Evolutionary conservation across 2,329 filamentous ascomycete genomes (phyloP).

Genomic region (Colletotrichum musicola): DNA sequence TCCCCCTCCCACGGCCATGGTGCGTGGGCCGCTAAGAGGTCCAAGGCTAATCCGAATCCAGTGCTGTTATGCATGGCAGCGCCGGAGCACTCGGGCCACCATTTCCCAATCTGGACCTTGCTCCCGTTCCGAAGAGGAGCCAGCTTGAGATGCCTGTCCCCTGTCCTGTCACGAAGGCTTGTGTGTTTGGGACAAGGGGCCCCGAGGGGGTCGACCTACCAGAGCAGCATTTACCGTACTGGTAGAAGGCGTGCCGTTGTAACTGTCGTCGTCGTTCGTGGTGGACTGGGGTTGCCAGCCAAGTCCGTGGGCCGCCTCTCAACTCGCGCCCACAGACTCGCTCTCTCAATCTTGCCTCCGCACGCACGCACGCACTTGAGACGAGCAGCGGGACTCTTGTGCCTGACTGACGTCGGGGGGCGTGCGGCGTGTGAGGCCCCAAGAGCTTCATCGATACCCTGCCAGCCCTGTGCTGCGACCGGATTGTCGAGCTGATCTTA

Average conservation of each 20-base stretch:
- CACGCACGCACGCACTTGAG: slow-evolving; percentile 52
- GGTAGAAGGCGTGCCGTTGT: background rate
- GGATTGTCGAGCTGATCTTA: slow-evolving; percentile 60
- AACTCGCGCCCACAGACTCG: slow-evolving; percentile 41
- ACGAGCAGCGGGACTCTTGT: slow-evolving; percentile 51
- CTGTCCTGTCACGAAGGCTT: slow-evolving; percentile 48
- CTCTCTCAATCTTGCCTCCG: slow-evolving; percentile 27
- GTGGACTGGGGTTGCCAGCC: slow-evolving; percentile 48
- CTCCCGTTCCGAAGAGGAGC: slow-evolving; percentile 44
- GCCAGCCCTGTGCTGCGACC: slow-evolving; percentile 54
- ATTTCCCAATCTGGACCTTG: slow-evolving; percentile 46
- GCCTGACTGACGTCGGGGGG: slow-evolving; percentile 44
- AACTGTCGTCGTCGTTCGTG: slow-evolving; percentile 45
- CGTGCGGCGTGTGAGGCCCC: slow-evolving; percentile 47
- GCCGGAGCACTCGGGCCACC: slow-evolving; percentile 40
- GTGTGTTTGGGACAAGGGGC: slow-evolving; percentile 43
- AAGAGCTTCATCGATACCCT: slow-evolving; percentile 45
- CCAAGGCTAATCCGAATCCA: slow-evolving; percentile 37
- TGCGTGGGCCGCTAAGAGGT: slow-evolving; percentile 28
- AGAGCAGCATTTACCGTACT: background rate
- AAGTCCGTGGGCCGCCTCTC: slow-evolving; percentile 43
- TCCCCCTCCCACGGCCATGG: slow-evolving; percentile 34
- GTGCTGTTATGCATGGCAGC: slow-evolving; percentile 39
- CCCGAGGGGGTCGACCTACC: slow-evolving; percentile 27
- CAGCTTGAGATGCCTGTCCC: slow-evolving; percentile 41